Evolutionary conservation across 371 early-diverging fungal genomes (phyloP).

Genomic region (Mortierella sp.): DNA sequence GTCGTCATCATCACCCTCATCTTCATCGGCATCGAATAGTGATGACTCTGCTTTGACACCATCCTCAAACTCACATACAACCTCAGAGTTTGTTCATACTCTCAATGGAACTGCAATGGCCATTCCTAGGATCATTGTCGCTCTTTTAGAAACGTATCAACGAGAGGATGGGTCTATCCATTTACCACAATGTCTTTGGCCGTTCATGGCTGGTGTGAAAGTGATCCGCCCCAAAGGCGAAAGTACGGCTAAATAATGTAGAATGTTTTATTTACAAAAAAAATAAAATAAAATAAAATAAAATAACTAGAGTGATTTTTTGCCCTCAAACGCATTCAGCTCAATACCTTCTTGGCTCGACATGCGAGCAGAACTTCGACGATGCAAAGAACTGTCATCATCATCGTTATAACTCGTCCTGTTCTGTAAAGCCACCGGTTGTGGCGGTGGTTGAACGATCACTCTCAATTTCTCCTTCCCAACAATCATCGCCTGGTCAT

Average conservation of each 20-base stretch:
- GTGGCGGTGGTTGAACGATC: slow-evolving; percentile 29
- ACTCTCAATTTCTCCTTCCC: slow-evolving; percentile 42
- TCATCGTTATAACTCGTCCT: background rate
- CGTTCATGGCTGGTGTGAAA: slow-evolving; percentile 71
- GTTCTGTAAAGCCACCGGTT: slow-evolving; percentile 12
- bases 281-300: too few species aligned
- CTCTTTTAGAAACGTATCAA: slow-evolving; percentile 90
- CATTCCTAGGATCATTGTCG: slow-evolving; percentile 91
- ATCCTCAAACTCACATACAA: slow-evolving; percentile 36
- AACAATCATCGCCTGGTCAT: slow-evolving; percentile 38
- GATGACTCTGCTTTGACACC: background rate
- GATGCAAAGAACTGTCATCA: slow-evolving; percentile 19
- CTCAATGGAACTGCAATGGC: slow-evolving; percentile 96
- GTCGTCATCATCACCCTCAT: background rate
- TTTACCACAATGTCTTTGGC: slow-evolving; percentile 79
- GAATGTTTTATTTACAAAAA: too few species aligned
- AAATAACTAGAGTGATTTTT: background rate
- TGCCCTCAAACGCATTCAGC: slow-evolving; percentile 31
- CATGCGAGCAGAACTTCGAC: slow-evolving; percentile 25
- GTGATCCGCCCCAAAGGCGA: slow-evolving; percentile 46
- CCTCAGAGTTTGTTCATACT: slow-evolving; percentile 86
- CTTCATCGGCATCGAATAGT: slow-evolving; percentile 4
- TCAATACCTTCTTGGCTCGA: slow-evolving; percentile 23
- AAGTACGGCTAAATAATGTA: background rate
- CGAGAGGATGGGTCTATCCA: slow-evolving; percentile 74